These are phyloP conservation scores for Aschersonia sp. DNA, from an alignment of 2,329 filamentous ascomycete genomes.

Conservation along the genomic window DNA sequence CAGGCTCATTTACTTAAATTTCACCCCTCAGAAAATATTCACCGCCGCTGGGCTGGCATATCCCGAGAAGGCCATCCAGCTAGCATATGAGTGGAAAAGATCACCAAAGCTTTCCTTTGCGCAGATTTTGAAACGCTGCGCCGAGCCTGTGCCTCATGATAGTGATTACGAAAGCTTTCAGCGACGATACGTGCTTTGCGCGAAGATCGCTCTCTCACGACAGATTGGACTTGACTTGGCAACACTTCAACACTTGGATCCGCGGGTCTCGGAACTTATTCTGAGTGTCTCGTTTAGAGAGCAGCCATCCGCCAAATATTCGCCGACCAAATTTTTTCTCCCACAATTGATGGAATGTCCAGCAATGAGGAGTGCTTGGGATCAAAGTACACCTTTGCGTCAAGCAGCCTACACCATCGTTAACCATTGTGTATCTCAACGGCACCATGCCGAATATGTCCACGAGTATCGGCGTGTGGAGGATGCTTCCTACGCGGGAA, in stretches of 20 bases:
- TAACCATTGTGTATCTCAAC: neutral
- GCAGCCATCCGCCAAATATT: neutral
- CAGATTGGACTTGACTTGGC: neutral
- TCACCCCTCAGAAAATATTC: constrained; percentile 22
- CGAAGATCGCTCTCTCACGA: neutral
- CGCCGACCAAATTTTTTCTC: constrained; percentile 40
- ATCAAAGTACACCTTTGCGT: constrained; percentile 32
- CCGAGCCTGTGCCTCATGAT: constrained; percentile 3
- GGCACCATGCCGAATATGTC: constrained; percentile 6
- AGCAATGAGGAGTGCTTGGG: constrained; percentile 41
- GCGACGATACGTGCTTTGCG: neutral
- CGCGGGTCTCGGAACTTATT: constrained; percentile 23
- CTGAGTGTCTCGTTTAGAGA: constrained; percentile 12
- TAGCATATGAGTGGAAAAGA: constrained; percentile 20
- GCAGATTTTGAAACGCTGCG: constrained; percentile 15
- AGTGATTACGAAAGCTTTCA: constrained; percentile 8
- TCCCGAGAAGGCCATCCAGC: constrained; percentile 12
- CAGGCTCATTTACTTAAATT: constrained; percentile 12
- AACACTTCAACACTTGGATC: constrained; percentile 16
- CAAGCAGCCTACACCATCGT: constrained; percentile 38
- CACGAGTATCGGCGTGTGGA: constrained; percentile 24
- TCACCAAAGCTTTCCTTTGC: constrained; percentile 14
- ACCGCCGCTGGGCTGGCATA: constrained; percentile 24
- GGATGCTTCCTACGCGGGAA: constrained; percentile 13
- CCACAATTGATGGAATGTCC: constrained; percentile 47